Conservation (phyloP, 2,329 filamentous ascomycete genomes). For the Aureobasidium zeae region DNA sequence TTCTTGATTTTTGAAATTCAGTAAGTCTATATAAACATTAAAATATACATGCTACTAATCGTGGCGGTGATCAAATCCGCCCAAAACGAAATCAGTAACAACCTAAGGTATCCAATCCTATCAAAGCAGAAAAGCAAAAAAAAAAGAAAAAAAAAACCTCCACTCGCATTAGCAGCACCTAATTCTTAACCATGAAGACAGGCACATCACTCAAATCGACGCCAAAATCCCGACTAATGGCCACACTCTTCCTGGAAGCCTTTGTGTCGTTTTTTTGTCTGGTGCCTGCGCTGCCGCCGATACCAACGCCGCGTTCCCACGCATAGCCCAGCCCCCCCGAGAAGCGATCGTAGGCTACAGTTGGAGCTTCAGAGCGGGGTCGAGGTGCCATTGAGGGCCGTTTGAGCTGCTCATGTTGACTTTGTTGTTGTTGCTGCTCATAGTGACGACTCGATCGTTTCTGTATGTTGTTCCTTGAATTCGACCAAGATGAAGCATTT, state of each 20-base stretch:
- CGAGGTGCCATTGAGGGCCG: not conserved
- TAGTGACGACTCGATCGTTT: constrained; percentile 15
- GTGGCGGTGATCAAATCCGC: too few relatives aligned
- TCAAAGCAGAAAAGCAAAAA: too few relatives aligned
- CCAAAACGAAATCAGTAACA: too few relatives aligned
- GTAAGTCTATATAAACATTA: too few relatives aligned
- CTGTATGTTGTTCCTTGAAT: constrained; percentile 2
- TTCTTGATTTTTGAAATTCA: too few relatives aligned
- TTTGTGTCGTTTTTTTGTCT: constrained; percentile 20
- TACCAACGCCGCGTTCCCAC: constrained; percentile 28
- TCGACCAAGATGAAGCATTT: not conserved
- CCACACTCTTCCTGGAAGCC: constrained; percentile 28
- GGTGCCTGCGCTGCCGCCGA: constrained; percentile 31
- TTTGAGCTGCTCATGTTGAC: not conserved
- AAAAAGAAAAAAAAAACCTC: too few relatives aligned
- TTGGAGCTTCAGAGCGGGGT: constrained; percentile 6
- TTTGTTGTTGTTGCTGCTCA: not conserved
- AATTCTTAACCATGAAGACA: constrained; percentile 26
- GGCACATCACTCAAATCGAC: constrained; percentile 34
- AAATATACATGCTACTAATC: too few relatives aligned
- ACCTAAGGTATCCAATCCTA: too few relatives aligned
- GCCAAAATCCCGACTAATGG: constrained; percentile 27
- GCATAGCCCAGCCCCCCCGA: constrained; percentile 31
- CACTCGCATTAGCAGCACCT: constrained; percentile 15
- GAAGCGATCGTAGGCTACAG: constrained; percentile 26